Conservation (phyloP, 257 asterid genomes). For the Marsdenia floribunda region DNA sequence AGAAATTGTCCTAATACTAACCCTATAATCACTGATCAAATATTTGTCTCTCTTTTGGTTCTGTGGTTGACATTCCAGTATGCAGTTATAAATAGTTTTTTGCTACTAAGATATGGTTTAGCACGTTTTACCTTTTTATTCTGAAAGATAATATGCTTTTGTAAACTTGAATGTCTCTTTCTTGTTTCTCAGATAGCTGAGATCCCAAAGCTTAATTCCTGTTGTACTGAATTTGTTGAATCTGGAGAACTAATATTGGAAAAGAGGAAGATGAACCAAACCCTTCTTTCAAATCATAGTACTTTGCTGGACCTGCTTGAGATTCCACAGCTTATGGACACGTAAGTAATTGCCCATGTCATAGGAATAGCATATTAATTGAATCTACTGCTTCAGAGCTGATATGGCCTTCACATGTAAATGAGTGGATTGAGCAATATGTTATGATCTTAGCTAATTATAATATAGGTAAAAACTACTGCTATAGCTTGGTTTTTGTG, state of each 20-base stretch:
- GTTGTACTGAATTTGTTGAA: constrained; percentile 84
- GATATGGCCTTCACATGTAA: constrained; percentile 6
- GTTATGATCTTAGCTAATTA: neutral
- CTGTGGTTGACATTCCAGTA: neutral
- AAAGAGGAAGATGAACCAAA: constrained; percentile 93
- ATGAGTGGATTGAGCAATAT: neutral
- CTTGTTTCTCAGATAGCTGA: constrained; percentile 71
- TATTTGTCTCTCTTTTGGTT: neutral
- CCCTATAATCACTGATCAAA: neutral
- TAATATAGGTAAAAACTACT: neutral
- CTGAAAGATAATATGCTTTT: neutral
- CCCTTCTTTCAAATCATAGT: constrained; percentile 76
- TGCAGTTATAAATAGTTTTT: neutral
- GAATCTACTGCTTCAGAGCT: constrained; percentile 10
- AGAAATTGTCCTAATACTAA: neutral
- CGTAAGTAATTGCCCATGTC: constrained; percentile 46
- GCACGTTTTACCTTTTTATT: neutral
- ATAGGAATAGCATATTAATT: constrained; percentile 15
- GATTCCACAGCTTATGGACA: constrained; percentile 99
- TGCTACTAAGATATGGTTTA: neutral
- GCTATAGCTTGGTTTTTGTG: neutral
- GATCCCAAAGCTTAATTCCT: constrained; percentile 82
- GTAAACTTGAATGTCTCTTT: constrained; percentile 2
- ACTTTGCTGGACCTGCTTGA: constrained; percentile 97
- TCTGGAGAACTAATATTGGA: constrained; percentile 87